Conservation (phyloP, 208 protist genomes). For the Crithidia bombi region DNA sequence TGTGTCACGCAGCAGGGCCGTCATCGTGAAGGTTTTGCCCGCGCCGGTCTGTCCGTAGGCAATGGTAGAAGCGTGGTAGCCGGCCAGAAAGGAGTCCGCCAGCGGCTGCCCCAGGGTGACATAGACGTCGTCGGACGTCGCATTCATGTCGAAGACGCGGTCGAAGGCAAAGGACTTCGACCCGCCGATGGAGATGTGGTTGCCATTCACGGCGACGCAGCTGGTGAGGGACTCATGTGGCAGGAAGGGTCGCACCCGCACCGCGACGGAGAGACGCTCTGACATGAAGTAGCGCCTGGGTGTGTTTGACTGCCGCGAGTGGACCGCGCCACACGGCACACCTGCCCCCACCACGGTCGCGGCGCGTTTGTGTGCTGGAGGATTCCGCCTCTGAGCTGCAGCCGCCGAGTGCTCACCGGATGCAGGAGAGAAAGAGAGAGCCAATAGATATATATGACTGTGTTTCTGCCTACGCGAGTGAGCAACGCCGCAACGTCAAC, state of each 20-base stretch:
- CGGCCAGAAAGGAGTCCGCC: constrained; percentile 77
- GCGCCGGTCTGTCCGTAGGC: constrained; percentile 96
- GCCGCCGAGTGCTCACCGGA: too few relatives aligned
- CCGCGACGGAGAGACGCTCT: constrained; percentile 81
- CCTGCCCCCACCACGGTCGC: too few relatives aligned
- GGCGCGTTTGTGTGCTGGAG: too few relatives aligned
- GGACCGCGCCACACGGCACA: too few relatives aligned
- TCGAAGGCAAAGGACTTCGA: constrained; percentile 92
- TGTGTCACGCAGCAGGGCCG: constrained; percentile 59
- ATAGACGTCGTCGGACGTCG: constrained; percentile 76
- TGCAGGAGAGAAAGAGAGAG: too few relatives aligned
- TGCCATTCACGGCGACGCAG: constrained; percentile 55
- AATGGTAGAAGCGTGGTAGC: constrained; percentile 93
- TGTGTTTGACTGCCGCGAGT: too few relatives aligned
- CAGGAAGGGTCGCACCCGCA: constrained; percentile 90
- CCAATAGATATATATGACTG: too few relatives aligned
- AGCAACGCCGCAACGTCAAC: too few relatives aligned
- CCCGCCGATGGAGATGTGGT: constrained; percentile 88
- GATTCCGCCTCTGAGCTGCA: too few relatives aligned
- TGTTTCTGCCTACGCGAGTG: too few relatives aligned
- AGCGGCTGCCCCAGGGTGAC: constrained; percentile 74
- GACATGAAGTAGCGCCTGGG: constrained; percentile 29
- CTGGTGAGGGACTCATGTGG: constrained; percentile 57
- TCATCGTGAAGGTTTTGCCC: constrained; percentile 97
- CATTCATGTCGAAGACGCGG: constrained; percentile 73